These are phyloP conservation scores for Aspergillus nidulans DNA, from an alignment of 495 filamentous ascomycete genomes.

Conservation along the genomic window DNA sequence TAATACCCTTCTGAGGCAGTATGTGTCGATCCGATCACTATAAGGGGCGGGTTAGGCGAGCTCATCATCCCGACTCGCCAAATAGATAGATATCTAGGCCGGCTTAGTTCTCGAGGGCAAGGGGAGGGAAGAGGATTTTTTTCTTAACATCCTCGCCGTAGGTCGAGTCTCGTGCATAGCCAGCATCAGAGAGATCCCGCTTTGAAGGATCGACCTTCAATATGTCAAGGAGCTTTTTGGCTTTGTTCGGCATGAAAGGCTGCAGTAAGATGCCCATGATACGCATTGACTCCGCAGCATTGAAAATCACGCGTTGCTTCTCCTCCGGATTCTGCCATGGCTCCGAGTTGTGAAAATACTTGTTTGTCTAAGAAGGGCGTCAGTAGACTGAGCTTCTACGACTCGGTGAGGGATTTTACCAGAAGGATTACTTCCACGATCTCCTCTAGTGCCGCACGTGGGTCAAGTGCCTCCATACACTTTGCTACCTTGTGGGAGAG, in stretches of 20 bases:
- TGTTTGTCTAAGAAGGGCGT: conserved; percentile 56
- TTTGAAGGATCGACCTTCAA: conserved; percentile 60
- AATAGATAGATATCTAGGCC: not conserved
- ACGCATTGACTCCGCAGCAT: conserved; percentile 72
- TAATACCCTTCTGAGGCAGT: not conserved
- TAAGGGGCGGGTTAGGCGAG: not conserved
- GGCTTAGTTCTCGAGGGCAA: conserved; percentile 44
- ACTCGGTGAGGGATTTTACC: conserved; percentile 25
- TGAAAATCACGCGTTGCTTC: conserved; percentile 56
- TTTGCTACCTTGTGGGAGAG: conserved; percentile 39
- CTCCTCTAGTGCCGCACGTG: conserved; percentile 57
- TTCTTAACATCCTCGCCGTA: conserved; percentile 61
- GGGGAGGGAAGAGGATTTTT: conserved; percentile 52
- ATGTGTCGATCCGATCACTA: not conserved
- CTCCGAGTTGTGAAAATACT: conserved; percentile 54
- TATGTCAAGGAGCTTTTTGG: conserved; percentile 66
- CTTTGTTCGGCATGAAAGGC: conserved; percentile 85
- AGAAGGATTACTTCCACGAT: conserved; percentile 61
- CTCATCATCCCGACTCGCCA: not conserved
- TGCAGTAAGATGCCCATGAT: conserved; percentile 80
- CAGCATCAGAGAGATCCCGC: conserved; percentile 55
- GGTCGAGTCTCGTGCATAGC: conserved; percentile 51
- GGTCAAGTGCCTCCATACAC: conserved; percentile 62
- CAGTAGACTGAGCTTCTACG: not conserved
- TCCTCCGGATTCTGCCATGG: conserved; percentile 54